Evolutionary conservation across 345 rosid genomes (phyloP).

Genomic region (Syzygium aromaticum): DNA sequence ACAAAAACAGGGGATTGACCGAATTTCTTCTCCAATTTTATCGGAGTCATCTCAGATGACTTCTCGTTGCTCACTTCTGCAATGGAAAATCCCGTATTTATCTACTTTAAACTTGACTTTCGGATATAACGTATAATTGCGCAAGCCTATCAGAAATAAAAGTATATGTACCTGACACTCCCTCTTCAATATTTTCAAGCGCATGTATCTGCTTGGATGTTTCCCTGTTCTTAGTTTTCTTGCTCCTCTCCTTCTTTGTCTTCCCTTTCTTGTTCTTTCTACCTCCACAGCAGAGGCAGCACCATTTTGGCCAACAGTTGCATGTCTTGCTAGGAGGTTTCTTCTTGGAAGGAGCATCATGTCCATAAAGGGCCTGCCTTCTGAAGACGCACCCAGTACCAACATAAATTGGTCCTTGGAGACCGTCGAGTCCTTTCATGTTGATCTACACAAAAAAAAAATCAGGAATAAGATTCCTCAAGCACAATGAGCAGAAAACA

Average conservation of each 20-base stretch:
- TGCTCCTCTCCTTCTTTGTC: slow-evolving; percentile 44
- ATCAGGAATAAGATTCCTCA: neutral
- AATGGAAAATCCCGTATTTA: neutral
- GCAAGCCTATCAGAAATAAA: neutral
- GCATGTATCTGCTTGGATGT: slow-evolving; percentile 90
- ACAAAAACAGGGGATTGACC: slow-evolving; percentile 96
- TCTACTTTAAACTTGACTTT: neutral
- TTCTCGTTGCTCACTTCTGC: slow-evolving; percentile 41
- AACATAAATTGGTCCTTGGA: slow-evolving; percentile 95
- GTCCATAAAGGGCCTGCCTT: slow-evolving; percentile 89
- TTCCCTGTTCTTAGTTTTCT: slow-evolving; percentile 63
- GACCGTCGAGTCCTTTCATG: slow-evolving; percentile 97
- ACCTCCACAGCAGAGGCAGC: slow-evolving; percentile 60
- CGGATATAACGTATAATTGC: neutral
- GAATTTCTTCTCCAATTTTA: slow-evolving; percentile 83
- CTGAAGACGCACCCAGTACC: slow-evolving; percentile 98
- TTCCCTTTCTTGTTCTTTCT: slow-evolving; percentile 69
- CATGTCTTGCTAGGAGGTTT: slow-evolving; percentile 83
- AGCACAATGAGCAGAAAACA: neutral
- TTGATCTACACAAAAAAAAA: slow-evolving; percentile 50
- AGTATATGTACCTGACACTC: slow-evolving; percentile 37
- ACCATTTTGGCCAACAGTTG: slow-evolving; percentile 98
- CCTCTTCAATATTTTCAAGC: slow-evolving; percentile 74
- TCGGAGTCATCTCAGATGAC: slow-evolving; percentile 40
- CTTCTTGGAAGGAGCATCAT: slow-evolving; percentile 88